A percentile compares a stretch with the other conserved stretches of the same genome.
phyloP scores from a whole-genome alignment of 345 rosid genomes.

The Murraya paniculata region DNA sequence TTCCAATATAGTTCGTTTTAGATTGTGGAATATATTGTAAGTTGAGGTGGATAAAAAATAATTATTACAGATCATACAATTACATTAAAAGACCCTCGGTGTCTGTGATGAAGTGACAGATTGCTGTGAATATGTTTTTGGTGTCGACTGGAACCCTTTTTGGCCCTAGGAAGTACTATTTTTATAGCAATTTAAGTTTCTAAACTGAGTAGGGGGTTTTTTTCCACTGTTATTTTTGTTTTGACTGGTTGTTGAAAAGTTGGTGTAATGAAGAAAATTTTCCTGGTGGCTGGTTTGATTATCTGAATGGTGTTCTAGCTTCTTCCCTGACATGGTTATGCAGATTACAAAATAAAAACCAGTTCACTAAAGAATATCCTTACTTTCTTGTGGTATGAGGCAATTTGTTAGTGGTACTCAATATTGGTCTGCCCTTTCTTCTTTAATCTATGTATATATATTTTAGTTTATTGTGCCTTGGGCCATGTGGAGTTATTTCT shows the following conservation, averaged over 20 bases:
- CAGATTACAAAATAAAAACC: background rate
- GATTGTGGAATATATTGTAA: background rate
- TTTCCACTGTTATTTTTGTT: background rate
- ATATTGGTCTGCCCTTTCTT: background rate
- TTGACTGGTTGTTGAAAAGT: background rate
- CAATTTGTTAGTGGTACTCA: background rate
- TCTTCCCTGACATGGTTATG: background rate
- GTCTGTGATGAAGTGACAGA: background rate
- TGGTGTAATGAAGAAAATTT: background rate
- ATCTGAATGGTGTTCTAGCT: background rate
- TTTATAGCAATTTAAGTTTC: background rate
- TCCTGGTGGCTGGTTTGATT: background rate
- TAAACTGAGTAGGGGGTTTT: background rate
- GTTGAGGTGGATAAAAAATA: background rate
- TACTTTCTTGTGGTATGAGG: background rate
- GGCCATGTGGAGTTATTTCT: background rate
- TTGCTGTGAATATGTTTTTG: background rate
- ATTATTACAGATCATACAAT: background rate
- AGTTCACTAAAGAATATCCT: background rate
- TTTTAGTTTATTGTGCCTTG: background rate
- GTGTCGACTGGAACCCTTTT: background rate
- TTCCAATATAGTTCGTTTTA: background rate
- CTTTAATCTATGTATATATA: background rate
- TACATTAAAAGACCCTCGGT: background rate
- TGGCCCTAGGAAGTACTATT: background rate